phyloP scores from a whole-genome alignment of 331 rosid species.

The Dryas integrifolia region DNA sequence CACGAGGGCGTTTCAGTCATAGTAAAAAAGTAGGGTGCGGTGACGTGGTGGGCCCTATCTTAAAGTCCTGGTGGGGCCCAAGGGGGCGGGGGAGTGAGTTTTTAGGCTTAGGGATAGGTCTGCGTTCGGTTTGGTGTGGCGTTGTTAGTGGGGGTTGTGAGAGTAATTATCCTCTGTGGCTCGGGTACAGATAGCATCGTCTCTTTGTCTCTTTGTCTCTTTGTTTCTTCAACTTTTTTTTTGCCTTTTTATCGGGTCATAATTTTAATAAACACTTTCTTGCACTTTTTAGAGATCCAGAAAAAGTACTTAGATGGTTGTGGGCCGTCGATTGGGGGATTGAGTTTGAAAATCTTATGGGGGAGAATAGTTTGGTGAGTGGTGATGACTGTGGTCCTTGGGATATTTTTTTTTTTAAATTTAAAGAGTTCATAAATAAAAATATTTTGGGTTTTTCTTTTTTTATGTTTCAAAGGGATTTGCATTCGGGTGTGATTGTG shows the following conservation, averaged over 20 bases:
- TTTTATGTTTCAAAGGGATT: neutral
- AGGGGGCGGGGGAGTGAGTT: neutral
- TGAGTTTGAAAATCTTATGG: slow-evolving; percentile 15
- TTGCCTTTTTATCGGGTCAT: no score
- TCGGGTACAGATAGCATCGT: slow-evolving; percentile 5
- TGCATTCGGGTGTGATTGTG: slow-evolving; percentile 22
- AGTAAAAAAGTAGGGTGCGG: neutral
- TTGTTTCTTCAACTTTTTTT: no score
- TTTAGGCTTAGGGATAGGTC: slow-evolving; percentile 21
- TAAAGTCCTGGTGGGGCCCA: slow-evolving; percentile 31
- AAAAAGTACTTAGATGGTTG: neutral
- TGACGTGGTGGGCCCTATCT: slow-evolving; percentile 31
- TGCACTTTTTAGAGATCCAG: neutral
- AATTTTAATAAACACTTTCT: neutral
- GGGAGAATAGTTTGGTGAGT: slow-evolving; percentile 7
- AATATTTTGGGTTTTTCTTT: neutral
- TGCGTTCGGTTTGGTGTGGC: slow-evolving; percentile 31
- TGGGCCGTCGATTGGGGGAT: slow-evolving; percentile 24
- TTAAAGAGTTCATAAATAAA: neutral
- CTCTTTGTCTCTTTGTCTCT: no score
- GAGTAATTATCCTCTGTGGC: slow-evolving; percentile 21
- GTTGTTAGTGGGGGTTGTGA: slow-evolving; percentile 16
- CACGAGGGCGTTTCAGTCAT: slow-evolving; percentile 34
- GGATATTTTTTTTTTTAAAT: neutral
- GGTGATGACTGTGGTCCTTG: neutral